Evolutionary conservation across 1,284 basidiomycete species (phyloP).

Genomic region (Ustilago lituana): DNA sequence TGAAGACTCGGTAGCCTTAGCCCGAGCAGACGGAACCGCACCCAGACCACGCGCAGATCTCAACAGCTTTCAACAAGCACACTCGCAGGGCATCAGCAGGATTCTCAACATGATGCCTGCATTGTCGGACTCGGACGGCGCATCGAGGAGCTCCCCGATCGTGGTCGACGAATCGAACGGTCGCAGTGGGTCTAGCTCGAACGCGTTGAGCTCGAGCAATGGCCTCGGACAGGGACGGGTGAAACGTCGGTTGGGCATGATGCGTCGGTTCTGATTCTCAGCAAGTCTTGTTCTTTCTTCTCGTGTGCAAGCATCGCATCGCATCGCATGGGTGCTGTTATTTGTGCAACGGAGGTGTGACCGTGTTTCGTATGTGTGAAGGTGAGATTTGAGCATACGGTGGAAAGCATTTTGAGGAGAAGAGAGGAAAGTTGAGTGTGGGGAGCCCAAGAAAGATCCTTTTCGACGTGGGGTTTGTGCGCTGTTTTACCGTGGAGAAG

Average conservation of each 20-base stretch:
- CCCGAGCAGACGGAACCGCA: conserved; percentile 23
- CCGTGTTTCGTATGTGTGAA: no score
- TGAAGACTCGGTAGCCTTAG: conserved; percentile 34
- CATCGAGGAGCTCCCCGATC: conserved; percentile 28
- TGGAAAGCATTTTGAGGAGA: no score
- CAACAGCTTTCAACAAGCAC: conserved; percentile 48
- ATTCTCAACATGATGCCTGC: conserved; percentile 30
- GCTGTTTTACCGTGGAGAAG: not conserved
- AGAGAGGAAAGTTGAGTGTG: no score
- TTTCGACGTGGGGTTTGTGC: not conserved
- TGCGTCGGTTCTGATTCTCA: conserved; percentile 14
- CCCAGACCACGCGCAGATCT: conserved; percentile 41
- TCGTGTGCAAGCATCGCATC: no score
- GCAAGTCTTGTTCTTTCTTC: not conserved
- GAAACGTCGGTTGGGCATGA: conserved; percentile 32
- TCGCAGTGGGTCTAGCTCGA: conserved; percentile 1
- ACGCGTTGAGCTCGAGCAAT: no score
- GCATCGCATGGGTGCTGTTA: not conserved
- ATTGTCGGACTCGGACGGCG: conserved; percentile 3
- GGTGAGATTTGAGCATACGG: no score
- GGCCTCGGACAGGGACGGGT: conserved; percentile 2
- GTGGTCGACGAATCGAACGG: conserved; percentile 6
- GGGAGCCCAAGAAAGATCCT: no score
- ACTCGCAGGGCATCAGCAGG: conserved; percentile 25
- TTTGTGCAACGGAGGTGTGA: no score